These are phyloP conservation scores for Corylus avellana DNA, from an alignment of 306 rosid species.

Conservation along the genomic window DNA sequence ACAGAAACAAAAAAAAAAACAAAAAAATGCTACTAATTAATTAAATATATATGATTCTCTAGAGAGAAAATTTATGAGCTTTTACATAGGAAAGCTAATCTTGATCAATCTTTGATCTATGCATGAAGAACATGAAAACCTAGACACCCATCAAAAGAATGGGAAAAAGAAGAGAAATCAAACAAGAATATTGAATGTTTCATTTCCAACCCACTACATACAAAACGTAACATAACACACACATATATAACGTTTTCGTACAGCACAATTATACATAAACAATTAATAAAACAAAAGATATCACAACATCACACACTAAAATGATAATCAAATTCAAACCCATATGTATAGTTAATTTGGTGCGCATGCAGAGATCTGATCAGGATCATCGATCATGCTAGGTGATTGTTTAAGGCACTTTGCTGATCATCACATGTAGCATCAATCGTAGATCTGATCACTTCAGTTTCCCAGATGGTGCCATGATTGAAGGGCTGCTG, in stretches of 20 bases:
- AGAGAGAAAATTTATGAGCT: not conserved
- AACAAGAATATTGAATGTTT: not conserved
- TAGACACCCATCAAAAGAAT: not conserved
- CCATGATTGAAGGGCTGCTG: slow-evolving; percentile 22
- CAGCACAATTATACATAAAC: not conserved
- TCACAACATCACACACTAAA: not conserved
- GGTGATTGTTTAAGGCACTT: not conserved
- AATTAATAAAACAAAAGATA: not conserved
- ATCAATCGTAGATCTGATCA: not conserved
- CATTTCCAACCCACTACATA: not conserved
- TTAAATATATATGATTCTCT: not conserved
- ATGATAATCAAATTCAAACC: not conserved
- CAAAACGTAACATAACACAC: not conserved
- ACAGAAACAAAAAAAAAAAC: no score
- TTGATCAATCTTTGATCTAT: not conserved
- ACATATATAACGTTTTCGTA: not conserved
- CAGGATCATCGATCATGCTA: not conserved
- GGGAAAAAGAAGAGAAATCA: not conserved
- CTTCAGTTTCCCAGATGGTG: not conserved
- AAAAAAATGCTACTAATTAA: not conserved
- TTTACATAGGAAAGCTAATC: not conserved
- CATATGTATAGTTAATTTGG: no score
- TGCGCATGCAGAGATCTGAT: not conserved
- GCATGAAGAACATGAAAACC: no score
- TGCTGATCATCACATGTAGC: not conserved